Conservation (phyloP, 2,329 filamentous ascomycete species). For the Dactylellina drechsleri region DNA sequence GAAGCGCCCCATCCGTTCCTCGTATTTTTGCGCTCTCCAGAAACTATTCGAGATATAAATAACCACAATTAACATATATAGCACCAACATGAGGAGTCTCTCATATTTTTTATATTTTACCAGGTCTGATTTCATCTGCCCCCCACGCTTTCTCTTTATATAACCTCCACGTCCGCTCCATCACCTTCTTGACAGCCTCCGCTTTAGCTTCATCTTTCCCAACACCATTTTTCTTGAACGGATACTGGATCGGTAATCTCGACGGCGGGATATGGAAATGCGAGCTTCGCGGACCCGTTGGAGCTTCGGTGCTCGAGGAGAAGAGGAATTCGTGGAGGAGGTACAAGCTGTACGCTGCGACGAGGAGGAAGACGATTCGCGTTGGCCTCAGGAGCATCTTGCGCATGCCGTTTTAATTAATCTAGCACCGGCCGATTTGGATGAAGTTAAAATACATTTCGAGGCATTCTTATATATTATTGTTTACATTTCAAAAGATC, state of each 20-base stretch:
- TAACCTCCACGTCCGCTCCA: conserved; percentile 76
- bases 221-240: conserved; percentile 47
- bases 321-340: conserved; percentile 27
- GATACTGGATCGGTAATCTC: conserved; percentile 50
- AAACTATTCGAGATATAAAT: background rate
- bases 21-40: conserved; percentile 55
- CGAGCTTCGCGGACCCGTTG: background rate
- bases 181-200: conserved; percentile 73
- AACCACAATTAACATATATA: background rate
- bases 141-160: conserved; percentile 80
- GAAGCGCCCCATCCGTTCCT: conserved; percentile 88
- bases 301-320: too few relatives aligned
- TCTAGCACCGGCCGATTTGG: too few relatives aligned
- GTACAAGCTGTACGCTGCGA: conserved; percentile 20
- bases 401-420: background rate
- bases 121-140: conserved; percentile 77
- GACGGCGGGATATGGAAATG: conserved; percentile 11
- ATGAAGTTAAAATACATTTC: too few relatives aligned
- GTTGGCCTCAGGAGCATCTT: conserved; percentile 32
- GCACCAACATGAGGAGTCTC: background rate
- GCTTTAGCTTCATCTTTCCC: conserved; percentile 62
- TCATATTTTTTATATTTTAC: conserved; percentile 11
- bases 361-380: conserved; percentile 15
- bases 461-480: too few relatives aligned
- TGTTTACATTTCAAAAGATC: too few relatives aligned